Evolutionary conservation across 2,329 filamentous ascomycete genomes (phyloP), one percentile per base, ranked within the genome.

Genomic region (Alternaria solani): DNA sequence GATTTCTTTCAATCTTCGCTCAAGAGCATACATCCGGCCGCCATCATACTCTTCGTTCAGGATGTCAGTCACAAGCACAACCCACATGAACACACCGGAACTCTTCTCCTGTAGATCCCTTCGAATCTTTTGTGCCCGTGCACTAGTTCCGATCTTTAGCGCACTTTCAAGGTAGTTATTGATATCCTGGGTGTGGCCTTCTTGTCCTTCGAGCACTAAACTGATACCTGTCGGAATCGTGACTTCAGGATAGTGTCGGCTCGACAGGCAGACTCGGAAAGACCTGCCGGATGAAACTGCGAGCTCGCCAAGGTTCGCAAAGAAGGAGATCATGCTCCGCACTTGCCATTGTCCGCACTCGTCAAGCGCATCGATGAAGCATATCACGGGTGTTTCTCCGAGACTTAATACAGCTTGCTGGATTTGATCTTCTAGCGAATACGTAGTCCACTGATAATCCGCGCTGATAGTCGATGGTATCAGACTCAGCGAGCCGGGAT

Each of bases 231-330:
- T 68, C 4, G 53, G 14, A 43, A 77, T 73, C 1, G 63, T 73
- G 23, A 86, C 79, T 6, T 80, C 57, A 0, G 83, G 83, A 20
- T 85, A 85, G 36, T 84, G 81, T 0, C 85, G 0, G 25, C 66
- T 69, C 5, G 66, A 65, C 8, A 67, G 58, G 12, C 66, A 69
- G 7, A 61, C 41, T 8, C 60, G 69, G 0, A 85, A 65, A 0
- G 32, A 4, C 0, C 68, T 43, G 0, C 51, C 47, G 0, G 26
- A 57, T 4, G 67, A 53, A 0, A 68, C 52, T 3, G 76, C 72
- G 0, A 66, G 9, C 3, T 79, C 64, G 0, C 77, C 75, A 0
- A 85, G 55, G 0, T 75, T 63, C 51, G 83, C 77, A 12, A 86
- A 80, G 53, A 81, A 81, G 0, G 64, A 42, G 1, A 85, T 67